These are phyloP conservation scores for Pythium folliculosum DNA, from an alignment of 352 stramenopile genomes.

Conservation along the genomic window DNA sequence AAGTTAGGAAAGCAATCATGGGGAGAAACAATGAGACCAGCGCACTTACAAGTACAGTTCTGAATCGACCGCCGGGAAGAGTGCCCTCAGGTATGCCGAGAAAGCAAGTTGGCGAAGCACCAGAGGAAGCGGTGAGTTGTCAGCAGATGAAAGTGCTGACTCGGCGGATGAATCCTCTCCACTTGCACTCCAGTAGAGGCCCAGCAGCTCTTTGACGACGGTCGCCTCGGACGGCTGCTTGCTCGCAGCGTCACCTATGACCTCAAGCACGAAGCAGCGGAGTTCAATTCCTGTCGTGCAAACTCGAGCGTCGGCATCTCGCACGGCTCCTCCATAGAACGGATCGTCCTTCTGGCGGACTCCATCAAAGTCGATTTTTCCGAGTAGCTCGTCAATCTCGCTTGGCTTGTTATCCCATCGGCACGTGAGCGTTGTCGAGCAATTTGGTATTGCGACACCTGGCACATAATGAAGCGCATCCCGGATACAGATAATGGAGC, in stretches of 20 bases:
- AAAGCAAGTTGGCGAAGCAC: constrained; percentile 47
- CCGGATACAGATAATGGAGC: constrained; percentile 42
- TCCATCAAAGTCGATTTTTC: constrained; percentile 69
- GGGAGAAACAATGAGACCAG: background rate
- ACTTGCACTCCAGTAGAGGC: constrained; percentile 51
- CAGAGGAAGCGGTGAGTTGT: background rate
- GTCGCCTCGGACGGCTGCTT: constrained; percentile 20
- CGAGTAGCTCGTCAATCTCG: constrained; percentile 47
- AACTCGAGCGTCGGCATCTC: constrained; percentile 26
- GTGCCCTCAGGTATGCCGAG: constrained; percentile 59
- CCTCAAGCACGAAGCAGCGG: constrained; percentile 59
- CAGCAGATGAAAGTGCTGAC: background rate
- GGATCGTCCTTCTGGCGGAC: constrained; percentile 40
- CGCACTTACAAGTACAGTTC: constrained; percentile 82
- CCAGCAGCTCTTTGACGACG: constrained; percentile 21
- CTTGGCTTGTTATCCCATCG: constrained; percentile 12
- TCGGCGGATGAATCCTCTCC: constrained; percentile 28
- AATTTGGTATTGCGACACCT: background rate
- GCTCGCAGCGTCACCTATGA: constrained; percentile 72
- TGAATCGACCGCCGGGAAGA: constrained; percentile 65
- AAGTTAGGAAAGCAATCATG: background rate
- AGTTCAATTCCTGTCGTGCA: constrained; percentile 55
- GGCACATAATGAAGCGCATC: constrained; percentile 34
- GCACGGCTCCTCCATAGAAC: constrained; percentile 30
- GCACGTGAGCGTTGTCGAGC: background rate